Conservation (phyloP, 495 filamentous ascomycete species). For the Aspergillus mulundensis region DNA sequence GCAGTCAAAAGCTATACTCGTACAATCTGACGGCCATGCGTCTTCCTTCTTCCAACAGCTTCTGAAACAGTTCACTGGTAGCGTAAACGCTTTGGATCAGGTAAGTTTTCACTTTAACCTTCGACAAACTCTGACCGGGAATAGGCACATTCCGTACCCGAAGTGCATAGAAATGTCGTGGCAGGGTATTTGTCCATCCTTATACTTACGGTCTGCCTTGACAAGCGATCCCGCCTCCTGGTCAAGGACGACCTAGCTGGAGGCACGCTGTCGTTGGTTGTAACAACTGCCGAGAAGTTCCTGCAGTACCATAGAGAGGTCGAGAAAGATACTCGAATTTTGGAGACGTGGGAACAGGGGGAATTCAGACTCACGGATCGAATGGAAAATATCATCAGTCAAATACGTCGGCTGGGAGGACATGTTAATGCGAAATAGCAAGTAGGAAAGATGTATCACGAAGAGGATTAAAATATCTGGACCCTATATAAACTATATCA, state of each 20-base stretch:
- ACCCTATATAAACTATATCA: background rate
- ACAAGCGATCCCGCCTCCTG: conserved; percentile 44
- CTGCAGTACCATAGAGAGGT: conserved; percentile 71
- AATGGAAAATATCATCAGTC: conserved; percentile 48
- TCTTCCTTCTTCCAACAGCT: conserved; percentile 39
- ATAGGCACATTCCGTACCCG: conserved; percentile 79
- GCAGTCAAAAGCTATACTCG: conserved; percentile 41
- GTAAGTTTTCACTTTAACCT: conserved; percentile 26
- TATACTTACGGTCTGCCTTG: conserved; percentile 72
- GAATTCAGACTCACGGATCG: conserved; percentile 54
- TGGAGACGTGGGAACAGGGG: conserved; percentile 23
- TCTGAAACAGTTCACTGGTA: conserved; percentile 37
- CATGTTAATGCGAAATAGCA: background rate
- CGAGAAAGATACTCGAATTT: conserved; percentile 42
- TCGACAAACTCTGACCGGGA: background rate
- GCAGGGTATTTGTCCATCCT: conserved; percentile 88
- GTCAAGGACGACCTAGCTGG: conserved; percentile 53
- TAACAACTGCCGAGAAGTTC: conserved; percentile 86
- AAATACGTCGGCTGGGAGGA: conserved; percentile 22
- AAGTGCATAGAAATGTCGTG: conserved; percentile 80
- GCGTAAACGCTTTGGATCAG: conserved; percentile 40
- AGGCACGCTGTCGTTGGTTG: conserved; percentile 55
- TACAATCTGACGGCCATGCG: conserved; percentile 19
- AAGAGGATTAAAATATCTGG: background rate
- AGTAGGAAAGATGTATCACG: background rate